Percentiles rank a stretch among this genome's conserved stretches.
phyloP scores from a whole-genome alignment of 805 yeast species.

The Cyberlindnera mycetangii region DNA sequence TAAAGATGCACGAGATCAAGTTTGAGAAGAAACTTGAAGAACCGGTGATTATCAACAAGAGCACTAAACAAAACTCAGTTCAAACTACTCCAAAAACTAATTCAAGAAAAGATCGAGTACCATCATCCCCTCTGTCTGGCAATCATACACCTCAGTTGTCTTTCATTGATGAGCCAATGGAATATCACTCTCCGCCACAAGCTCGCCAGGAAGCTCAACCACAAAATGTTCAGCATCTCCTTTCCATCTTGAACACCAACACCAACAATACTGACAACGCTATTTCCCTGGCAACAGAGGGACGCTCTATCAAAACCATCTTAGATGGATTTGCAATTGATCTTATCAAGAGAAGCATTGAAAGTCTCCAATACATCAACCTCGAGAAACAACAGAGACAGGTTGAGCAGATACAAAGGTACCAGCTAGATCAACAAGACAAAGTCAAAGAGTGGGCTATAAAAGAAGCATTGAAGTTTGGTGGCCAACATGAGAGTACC shows the following conservation, averaged over 20 bases:
- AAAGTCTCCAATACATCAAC: constrained; percentile 21
- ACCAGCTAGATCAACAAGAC: constrained; percentile 4
- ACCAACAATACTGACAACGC: constrained; percentile 18
- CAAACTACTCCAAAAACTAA: background rate
- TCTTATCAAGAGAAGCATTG: constrained; percentile 23
- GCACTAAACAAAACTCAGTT: background rate
- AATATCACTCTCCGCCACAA: background rate
- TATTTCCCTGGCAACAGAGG: constrained; percentile 22
- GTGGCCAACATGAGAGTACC: background rate
- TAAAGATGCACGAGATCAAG: constrained; percentile 5
- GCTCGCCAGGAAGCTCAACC: background rate
- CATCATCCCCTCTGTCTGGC: background rate
- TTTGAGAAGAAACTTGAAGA: constrained; percentile 3
- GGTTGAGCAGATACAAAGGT: background rate
- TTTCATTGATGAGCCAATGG: background rate
- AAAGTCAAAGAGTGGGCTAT: constrained; percentile 8
- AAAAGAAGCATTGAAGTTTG: constrained; percentile 9
- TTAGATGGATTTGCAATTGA: constrained; percentile 23
- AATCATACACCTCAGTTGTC: background rate
- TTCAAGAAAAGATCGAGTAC: too few species aligned
- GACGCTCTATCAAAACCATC: constrained; percentile 24
- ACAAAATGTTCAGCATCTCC: constrained; percentile 1
- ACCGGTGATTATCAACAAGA: background rate
- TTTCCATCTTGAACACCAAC: background rate
- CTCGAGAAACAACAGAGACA: constrained; percentile 13